Evolutionary conservation across 129 eudicot species (phyloP), one percentile per base, ranked within the genome.

Genomic region (Logfia minima): DNA sequence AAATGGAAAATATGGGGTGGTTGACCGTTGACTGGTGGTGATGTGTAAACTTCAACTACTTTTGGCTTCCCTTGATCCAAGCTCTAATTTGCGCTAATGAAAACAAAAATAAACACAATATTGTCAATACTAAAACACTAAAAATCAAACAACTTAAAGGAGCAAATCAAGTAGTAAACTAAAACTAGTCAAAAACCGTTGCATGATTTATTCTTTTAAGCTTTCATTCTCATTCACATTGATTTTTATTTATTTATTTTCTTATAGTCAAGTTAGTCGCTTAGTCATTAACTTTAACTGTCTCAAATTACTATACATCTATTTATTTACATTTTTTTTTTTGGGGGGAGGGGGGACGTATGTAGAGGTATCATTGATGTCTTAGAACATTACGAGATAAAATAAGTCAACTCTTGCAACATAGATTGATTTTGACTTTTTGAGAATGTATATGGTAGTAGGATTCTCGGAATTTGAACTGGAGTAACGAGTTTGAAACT

Each of bases 11-110:
- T 53, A 23, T 45, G 26, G 60, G 18, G 18, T 73, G 61, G 71
- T 59, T 29, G 84, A 75, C 79, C 80, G 64, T 80, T 75, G 75
- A 81, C 76, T 19, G 6, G 8, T 39, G 70, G 61, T 74, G 84
- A 73, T 74, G 79, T 76, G 60, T 48, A 48, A 61, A 14, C 71
- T 78, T 78, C 59, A 78, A 71, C 77, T 70, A 78, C 77, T 71
- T 77, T 79, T 2, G 35, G 80, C 6, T 70, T 74, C 65, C 84
- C 84, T 81, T 75, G 71, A 81, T 81, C 80, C 75, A 74, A 81
- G 80, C 84, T 75, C 84, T 81, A 52, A 81, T 81, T 81, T 80
- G 83, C 83, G 79, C 63, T 6, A 19, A 45, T 80, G 43, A 56
- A 37, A 80, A 74, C 83, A 74, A 80, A 72, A 64, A 13, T 48